These are phyloP conservation scores for Secale cereale DNA, from an alignment of 176 grass and related monocot genomes.

Conservation along the genomic window DNA sequence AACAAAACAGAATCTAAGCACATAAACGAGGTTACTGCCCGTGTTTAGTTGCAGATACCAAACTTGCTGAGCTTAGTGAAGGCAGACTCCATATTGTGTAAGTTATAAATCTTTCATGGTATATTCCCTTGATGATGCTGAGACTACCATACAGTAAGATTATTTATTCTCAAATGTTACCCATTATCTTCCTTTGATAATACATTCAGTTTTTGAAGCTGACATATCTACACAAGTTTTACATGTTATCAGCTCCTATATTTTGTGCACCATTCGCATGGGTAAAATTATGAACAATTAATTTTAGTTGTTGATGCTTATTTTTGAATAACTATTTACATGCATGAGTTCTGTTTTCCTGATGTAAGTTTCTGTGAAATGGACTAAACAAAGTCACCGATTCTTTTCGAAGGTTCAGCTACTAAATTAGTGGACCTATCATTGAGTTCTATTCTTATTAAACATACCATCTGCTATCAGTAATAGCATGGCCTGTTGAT, in stretches of 20 bases:
- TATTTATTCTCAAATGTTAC: constrained; percentile 10
- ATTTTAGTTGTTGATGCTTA: background rate
- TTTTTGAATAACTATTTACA: background rate
- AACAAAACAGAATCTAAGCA: constrained; percentile 58
- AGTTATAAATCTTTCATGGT: constrained; percentile 14
- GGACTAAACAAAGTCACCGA: background rate
- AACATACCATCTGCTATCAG: background rate
- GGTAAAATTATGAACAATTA: constrained; percentile 1
- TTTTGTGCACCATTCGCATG: background rate
- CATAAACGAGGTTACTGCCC: constrained; percentile 17
- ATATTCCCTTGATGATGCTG: constrained; percentile 8
- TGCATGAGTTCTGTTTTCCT: background rate
- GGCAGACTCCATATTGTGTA: constrained; percentile 33
- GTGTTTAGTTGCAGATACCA: background rate
- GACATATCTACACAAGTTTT: constrained; percentile 7
- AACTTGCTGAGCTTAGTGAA: constrained; percentile 18
- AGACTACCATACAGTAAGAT: constrained; percentile 5
- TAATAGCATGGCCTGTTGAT: background rate
- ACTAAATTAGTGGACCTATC: background rate
- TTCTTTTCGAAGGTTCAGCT: background rate
- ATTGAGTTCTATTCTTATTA: background rate
- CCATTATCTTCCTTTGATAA: background rate
- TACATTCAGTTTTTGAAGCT: background rate
- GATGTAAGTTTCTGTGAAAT: constrained; percentile 14
- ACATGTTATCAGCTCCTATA: background rate